phyloP scores from a whole-genome alignment of 805 yeast genomes.

The Kazachstania taianensis region DNA sequence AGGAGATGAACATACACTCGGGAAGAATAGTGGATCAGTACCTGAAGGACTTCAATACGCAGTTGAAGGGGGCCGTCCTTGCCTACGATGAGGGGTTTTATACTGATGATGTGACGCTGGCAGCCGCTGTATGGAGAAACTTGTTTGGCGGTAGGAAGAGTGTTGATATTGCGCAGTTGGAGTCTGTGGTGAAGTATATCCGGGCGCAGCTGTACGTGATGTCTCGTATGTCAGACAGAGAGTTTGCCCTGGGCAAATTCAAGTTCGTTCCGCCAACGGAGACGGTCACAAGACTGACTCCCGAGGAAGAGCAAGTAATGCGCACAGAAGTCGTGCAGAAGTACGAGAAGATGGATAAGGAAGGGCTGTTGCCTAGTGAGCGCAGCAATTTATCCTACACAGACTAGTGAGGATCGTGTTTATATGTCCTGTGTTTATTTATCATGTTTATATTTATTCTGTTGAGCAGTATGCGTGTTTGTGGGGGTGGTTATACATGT shows the following conservation, averaged over 20 bases:
- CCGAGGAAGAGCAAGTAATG: slow-evolving; percentile 50
- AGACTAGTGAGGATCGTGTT: too few relatives aligned
- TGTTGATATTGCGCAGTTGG: slow-evolving; percentile 73
- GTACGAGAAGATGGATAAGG: slow-evolving; percentile 40
- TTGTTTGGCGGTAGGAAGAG: slow-evolving; percentile 76
- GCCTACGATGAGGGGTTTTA: slow-evolving; percentile 89
- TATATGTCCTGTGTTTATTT: too few relatives aligned
- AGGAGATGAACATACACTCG: slow-evolving; percentile 75
- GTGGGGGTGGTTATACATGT: too few relatives aligned
- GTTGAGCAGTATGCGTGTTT: too few relatives aligned
- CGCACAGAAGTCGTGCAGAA: slow-evolving; percentile 40
- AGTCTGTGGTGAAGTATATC: slow-evolving; percentile 81
- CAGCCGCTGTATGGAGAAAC: slow-evolving; percentile 82
- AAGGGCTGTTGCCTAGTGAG: slow-evolving; percentile 47
- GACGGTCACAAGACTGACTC: slow-evolving; percentile 61
- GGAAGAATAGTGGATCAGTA: slow-evolving; percentile 77
- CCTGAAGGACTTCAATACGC: slow-evolving; percentile 82
- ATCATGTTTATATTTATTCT: too few relatives aligned
- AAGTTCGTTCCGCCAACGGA: slow-evolving; percentile 74
- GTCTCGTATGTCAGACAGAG: slow-evolving; percentile 78
- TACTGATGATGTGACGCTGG: slow-evolving; percentile 67
- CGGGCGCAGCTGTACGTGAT: slow-evolving; percentile 84
- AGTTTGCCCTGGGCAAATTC: slow-evolving; percentile 86
- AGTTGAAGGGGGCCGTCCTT: slow-evolving; percentile 78
- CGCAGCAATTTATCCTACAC: slow-evolving; percentile 41